These are phyloP conservation scores for Dactylellina drechsleri DNA, from an alignment of 2,329 filamentous ascomycete species.

Conservation along the genomic window DNA sequence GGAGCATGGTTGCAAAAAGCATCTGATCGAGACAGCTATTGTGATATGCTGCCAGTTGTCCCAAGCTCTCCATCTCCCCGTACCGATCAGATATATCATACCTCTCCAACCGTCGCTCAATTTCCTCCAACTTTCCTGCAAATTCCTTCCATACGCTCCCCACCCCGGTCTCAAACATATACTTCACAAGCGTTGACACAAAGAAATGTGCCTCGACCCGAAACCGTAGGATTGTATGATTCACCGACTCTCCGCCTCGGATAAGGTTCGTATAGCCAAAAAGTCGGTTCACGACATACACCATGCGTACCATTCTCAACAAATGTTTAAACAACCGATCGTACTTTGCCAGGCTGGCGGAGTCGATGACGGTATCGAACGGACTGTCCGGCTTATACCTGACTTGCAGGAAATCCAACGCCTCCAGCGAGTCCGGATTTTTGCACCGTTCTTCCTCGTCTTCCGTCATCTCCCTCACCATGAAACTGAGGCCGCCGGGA, in stretches of 20 bases:
- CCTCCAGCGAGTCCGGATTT: slow-evolving; percentile 82
- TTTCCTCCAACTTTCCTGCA: slow-evolving; percentile 70
- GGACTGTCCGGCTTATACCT: slow-evolving; percentile 81
- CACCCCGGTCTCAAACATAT: slow-evolving; percentile 83
- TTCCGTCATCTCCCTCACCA: slow-evolving; percentile 80
- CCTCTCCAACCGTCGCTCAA: slow-evolving; percentile 62
- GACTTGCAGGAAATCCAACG: slow-evolving; percentile 90
- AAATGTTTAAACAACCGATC: slow-evolving; percentile 85
- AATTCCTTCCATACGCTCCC: slow-evolving; percentile 78
- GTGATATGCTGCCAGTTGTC: slow-evolving; percentile 68
- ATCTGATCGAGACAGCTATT: slow-evolving; percentile 79
- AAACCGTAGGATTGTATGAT: slow-evolving; percentile 69
- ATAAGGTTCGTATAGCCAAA: slow-evolving; percentile 62
- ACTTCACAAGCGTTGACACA: slow-evolving; percentile 75
- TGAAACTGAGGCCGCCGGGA: slow-evolving; percentile 80
- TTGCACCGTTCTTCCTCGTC: slow-evolving; percentile 85
- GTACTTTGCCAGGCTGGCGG: slow-evolving; percentile 77
- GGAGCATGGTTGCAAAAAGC: slow-evolving; percentile 76
- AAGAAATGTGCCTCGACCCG: slow-evolving; percentile 83
- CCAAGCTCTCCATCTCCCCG: slow-evolving; percentile 68
- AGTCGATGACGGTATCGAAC: slow-evolving; percentile 78
- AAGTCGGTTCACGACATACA: slow-evolving; percentile 76
- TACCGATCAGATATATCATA: slow-evolving; percentile 53
- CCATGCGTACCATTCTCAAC: slow-evolving; percentile 79
- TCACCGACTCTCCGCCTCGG: slow-evolving; percentile 46